Evolutionary conservation across 2,329 filamentous ascomycete genomes (phyloP), one percentile per base, ranked within the genome.

Genomic region (Sclerotinia borealis): DNA sequence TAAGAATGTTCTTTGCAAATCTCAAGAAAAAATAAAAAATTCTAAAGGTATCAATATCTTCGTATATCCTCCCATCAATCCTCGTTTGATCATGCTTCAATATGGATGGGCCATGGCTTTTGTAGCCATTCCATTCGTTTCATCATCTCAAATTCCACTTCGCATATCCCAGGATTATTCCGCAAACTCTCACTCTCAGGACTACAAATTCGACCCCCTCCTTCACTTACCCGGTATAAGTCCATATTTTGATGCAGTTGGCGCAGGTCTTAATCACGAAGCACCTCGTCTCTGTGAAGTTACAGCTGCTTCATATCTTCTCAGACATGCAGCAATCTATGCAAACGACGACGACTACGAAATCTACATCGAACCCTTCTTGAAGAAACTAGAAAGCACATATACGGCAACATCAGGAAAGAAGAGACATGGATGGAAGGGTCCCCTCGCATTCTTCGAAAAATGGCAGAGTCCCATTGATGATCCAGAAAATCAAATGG

Each of bases 191-290:
- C 71, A 73, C 43, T 65, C 64, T 1, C 65, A 73, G 64, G 69
- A 65, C 27, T 83, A 82, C 67, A 73, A 71, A 60, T 85, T 85
- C 71, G 80, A 83, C 59, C 79, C 82, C 0, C 75, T 85, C 2
- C 74, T 83, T 31, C 83, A 85, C 61, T 76, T 85, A 11, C 79
- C 79, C 0, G 83, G 83, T n/a, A 81, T 84, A 7, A 76, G 81
- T 1, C 83, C 83, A 0, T 85, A 85, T 68, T 85, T 83, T 61
- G 82, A 84, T 67, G 78, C 82, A 0, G 64, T 72, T 41, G 71
- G 71, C 1, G 68, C 68, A 19, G 71, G 71, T 11, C 63, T 73
- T 3, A 63, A 68, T 41, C 77, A 82, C 64, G 78, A 31, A 22
- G 60, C 60, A 22, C 60, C 60, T 8, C 50, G 41, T 25, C 37